These are phyloP conservation scores for Lathyrus oleraceus DNA, from an alignment of 306 rosid species.

Conservation along the genomic window DNA sequence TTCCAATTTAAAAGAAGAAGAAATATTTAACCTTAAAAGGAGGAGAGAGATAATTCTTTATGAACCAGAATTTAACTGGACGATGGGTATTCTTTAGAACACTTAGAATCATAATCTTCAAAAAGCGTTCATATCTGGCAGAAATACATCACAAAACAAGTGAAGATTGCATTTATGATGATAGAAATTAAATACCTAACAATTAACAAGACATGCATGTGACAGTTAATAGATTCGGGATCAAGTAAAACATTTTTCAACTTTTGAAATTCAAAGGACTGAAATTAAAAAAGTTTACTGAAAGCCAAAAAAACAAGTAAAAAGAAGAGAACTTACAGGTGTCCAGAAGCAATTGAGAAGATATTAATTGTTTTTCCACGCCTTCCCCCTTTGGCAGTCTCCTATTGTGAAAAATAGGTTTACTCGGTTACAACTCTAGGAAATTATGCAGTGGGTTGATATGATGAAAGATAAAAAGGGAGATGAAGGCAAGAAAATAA, in stretches of 20 bases:
- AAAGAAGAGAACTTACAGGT: constrained; percentile 70
- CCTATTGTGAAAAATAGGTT: constrained; percentile 49
- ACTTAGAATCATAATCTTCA: constrained; percentile 94
- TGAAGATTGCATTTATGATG: constrained; percentile 16
- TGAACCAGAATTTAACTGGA: constrained; percentile 99
- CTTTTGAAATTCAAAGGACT: not conserved
- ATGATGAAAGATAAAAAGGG: constrained; percentile 10
- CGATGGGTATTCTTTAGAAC: constrained; percentile 91
- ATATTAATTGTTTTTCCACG: constrained; percentile 85
- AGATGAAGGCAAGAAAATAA: not conserved
- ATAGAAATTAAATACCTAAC: constrained; percentile 27
- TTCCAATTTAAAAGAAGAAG: constrained; percentile 22
- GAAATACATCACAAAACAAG: constrained; percentile 33
- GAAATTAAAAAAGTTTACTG: not conserved
- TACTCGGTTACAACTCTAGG: constrained; percentile 28
- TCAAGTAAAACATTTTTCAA: constrained; percentile 7
- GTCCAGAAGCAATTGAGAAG: constrained; percentile 97
- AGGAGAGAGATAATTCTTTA: constrained; percentile 95
- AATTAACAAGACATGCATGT: not conserved
- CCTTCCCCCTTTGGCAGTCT: constrained; percentile 62
- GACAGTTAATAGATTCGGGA: constrained; percentile 9
- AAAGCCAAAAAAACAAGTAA: constrained; percentile 1
- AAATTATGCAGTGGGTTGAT: constrained; percentile 4
- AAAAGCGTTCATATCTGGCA: constrained; percentile 91
- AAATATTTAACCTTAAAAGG: constrained; percentile 75